Evolutionary conservation across 2,329 filamentous ascomycete species (phyloP), one percentile per base, ranked within the genome.

Genomic region (Lasiodiplodia citricola): DNA sequence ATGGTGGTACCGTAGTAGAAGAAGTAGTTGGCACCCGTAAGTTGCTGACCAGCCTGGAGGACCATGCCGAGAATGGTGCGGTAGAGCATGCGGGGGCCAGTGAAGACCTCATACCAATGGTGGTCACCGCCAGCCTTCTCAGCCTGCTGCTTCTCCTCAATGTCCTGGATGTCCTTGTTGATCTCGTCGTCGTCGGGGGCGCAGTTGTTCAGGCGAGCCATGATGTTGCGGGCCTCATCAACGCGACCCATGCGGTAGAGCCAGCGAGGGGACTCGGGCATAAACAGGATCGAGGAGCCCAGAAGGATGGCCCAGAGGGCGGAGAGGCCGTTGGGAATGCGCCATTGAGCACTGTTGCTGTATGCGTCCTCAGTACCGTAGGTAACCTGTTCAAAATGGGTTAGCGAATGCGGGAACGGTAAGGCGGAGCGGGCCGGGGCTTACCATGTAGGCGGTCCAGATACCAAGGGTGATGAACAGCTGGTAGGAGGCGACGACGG

Each of bases 11-110:
- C 82, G 70, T 84, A 84, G 75, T 83, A 83, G 78, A 91, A 90
- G 81, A 88, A 90, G 79, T 88, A 91, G 79, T 90, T 90, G 69
- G 87, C 88, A 38, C 90, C 90, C 0, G 89, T 91, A 2, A 92
- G 81, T 75, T 92, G 90, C 77, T 92, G 89, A 5, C 89, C 86
- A 52, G 87, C 86, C 77, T 91, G 88, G 2, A 92, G 84, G 31
- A 60, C 44, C 67, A 69, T 69, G 41, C 18, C 90, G 0, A 92
- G 83, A 0, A 87, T 58, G 0, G 88, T 90, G 37, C 90, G 85
- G 77, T 91, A 88, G 6, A 87, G 73, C 84, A 92, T 93, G 71
- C 88, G 89, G 73, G 89, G 90, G 72, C 85, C 83, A 68, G 86
- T 85, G 72, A 93, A 84, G 73, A 88, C 87, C 73, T 92, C 90